Base-by-base conservation (phyloP, 164 flowering plant species). In the Brasenia schreberi region DNA sequence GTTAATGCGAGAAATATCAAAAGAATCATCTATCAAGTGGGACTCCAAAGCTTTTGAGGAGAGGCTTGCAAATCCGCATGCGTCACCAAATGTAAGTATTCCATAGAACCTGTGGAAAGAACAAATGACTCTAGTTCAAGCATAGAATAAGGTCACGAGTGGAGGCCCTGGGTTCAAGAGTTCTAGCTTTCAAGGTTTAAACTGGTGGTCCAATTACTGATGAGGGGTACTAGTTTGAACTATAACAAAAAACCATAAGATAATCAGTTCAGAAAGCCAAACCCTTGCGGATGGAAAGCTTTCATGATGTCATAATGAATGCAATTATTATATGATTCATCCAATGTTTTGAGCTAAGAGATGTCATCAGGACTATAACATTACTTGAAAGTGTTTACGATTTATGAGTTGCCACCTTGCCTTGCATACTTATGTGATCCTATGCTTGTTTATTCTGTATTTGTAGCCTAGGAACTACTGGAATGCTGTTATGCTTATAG, bases 11-110 rank as follows among this genome's bases (percentile, higher is more conserved):
- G 84, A 79, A 9, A 75, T 89, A 44, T 84, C 93, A 5, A 70
- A 74, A 66, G 91, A 85, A 43, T 75, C 62, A 68, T 78, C 84
- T 7, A 71, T 87, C 44, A 73, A 76, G 1, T 89, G 90, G 92
- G 79, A 85, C 72, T 66, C 86, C 19, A 81, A 75, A 74, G 77
- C 78, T 67, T 79, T 84, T 73, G 83, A 80, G 23, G 77, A 78
- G 75, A 79, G 62, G 71, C 64, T 85, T 23, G 74, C 76, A 53
- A 72, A 60, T 42, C 78, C 79, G 18, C 72, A 79, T 42, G 64
- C 81, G 33, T 17, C 74, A 33, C 43, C 59, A 45, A 70, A 69
- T 52, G 94, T 83, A 74, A 80, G 78, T 68, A 44, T 56, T 42
- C 39, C 33, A 2, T 42, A 3, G 18, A 42, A 18, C 2, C 56